Conservation (phyloP, 768 basidiomycete species). For the Vararia minispora region DNA sequence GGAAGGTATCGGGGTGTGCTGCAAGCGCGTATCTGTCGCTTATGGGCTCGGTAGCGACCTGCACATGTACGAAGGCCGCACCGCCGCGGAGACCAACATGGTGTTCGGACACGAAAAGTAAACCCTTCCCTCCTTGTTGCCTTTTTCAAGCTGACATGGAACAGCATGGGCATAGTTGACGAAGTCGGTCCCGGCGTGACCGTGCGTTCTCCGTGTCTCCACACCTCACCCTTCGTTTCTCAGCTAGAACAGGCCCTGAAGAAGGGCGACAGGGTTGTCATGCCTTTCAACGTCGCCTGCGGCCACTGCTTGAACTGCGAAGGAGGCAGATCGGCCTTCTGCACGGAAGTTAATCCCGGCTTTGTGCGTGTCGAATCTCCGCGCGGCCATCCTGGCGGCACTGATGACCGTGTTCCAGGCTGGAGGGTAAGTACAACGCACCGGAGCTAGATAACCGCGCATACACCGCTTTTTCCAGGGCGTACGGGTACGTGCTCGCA, state of each 20-base stretch:
- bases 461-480: slow-evolving; percentile 20
- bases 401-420: slow-evolving; percentile 21
- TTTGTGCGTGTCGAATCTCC: slow-evolving; percentile 28
- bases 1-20: slow-evolving; percentile 35
- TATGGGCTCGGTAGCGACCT: no score
- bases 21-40: no score
- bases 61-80: slow-evolving; percentile 49
- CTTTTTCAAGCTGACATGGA: no score
- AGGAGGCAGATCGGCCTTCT: slow-evolving; percentile 40
- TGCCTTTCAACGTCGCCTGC: slow-evolving; percentile 51
- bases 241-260: slow-evolving; percentile 40
- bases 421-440: slow-evolving; percentile 29
- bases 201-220: slow-evolving; percentile 13
- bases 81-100: slow-evolving; percentile 35
- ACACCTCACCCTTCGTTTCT: neutral
- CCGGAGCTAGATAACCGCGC: no score
- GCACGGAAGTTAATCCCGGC: slow-evolving; percentile 46
- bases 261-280: slow-evolving; percentile 48
- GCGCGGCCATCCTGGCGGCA: neutral
- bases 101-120: slow-evolving; percentile 48
- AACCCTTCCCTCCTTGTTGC: slow-evolving; percentile 3
- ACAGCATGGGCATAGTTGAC: slow-evolving; percentile 42
- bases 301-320: slow-evolving; percentile 49
- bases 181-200: slow-evolving; percentile 35
- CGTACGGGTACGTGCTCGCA: slow-evolving; percentile 28